These are phyloP conservation scores for Grigorovia yakushimaensis DNA, from an alignment of 805 yeast species.

Conservation along the genomic window DNA sequence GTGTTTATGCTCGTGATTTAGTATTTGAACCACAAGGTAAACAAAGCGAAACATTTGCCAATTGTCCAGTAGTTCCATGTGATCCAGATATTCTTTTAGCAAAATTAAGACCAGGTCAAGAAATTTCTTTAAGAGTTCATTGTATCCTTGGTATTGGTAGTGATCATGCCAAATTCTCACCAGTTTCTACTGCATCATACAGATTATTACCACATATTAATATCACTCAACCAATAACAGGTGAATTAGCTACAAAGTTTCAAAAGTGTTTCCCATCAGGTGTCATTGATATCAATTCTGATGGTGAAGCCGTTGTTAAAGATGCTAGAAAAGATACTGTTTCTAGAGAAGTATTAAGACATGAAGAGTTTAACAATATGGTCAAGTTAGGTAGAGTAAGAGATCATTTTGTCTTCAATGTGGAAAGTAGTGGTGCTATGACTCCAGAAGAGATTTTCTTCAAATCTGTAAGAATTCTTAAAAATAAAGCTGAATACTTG, in stretches of 20 bases:
- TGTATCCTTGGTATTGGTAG: slow-evolving; percentile 86
- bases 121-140: slow-evolving; percentile 80
- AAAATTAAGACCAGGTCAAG: slow-evolving; percentile 94
- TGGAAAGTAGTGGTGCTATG: slow-evolving; percentile 96
- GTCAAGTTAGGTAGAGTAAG: slow-evolving; percentile 86
- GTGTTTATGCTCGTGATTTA: slow-evolving; percentile 82
- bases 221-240: slow-evolving; percentile 63
- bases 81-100: slow-evolving; percentile 88
- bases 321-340: slow-evolving; percentile 95
- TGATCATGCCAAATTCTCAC: slow-evolving; percentile 96
- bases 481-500: slow-evolving; percentile 73
- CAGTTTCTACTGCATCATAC: slow-evolving; percentile 94
- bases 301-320: slow-evolving; percentile 66
- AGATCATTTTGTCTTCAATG: slow-evolving; percentile 88
- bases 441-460: slow-evolving; percentile 91
- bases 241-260: slow-evolving; percentile 67
- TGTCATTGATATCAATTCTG: slow-evolving; percentile 63
- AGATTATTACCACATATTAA: slow-evolving; percentile 83
- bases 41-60: slow-evolving; percentile 63
- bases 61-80: slow-evolving; percentile 58
- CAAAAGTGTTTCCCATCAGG: slow-evolving; percentile 90
- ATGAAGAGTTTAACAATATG: slow-evolving; percentile 79
- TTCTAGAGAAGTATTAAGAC: slow-evolving; percentile 91
- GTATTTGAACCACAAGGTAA: slow-evolving; percentile 87
- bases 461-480: slow-evolving; percentile 77